Percentiles rank a stretch among this genome's conserved stretches.
Conservation (phyloP, 2,329 filamentous ascomycete species). For the Aspergillus brunneoviolaceus region DNA sequence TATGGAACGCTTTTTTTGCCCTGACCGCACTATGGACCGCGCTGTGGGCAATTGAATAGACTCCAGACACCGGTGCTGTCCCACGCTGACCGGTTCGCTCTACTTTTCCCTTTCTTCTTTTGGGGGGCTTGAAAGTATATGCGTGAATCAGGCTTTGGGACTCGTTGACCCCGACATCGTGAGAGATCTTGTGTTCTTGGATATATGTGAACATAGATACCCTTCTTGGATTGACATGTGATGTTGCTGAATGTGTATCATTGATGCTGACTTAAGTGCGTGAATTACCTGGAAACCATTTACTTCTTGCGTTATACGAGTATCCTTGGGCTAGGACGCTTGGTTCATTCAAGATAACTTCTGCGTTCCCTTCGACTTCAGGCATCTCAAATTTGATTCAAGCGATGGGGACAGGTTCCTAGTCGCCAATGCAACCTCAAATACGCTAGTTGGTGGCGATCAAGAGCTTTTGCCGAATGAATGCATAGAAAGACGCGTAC, state of each 20-base stretch:
- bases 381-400: no score
- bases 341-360: no score
- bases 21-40: conserved; percentile 16
- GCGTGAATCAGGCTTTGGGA: neutral
- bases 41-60: conserved; percentile 13
- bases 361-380: no score
- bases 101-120: neutral
- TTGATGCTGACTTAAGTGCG: neutral
- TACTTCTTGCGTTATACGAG: neutral
- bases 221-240: neutral
- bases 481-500: neutral
- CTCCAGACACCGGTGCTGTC: no score
- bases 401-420: neutral
- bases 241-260: neutral
- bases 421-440: neutral
- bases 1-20: conserved; percentile 1
- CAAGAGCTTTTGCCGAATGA: neutral
- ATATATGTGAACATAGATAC: neutral
- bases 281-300: neutral
- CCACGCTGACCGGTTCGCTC: no score
- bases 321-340: neutral
- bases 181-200: neutral
- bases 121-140: neutral
- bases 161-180: neutral
- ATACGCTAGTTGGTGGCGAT: neutral